Base-by-base conservation (phyloP, 2,329 filamentous ascomycete genomes). In the Aspergillus neotritici region DNA sequence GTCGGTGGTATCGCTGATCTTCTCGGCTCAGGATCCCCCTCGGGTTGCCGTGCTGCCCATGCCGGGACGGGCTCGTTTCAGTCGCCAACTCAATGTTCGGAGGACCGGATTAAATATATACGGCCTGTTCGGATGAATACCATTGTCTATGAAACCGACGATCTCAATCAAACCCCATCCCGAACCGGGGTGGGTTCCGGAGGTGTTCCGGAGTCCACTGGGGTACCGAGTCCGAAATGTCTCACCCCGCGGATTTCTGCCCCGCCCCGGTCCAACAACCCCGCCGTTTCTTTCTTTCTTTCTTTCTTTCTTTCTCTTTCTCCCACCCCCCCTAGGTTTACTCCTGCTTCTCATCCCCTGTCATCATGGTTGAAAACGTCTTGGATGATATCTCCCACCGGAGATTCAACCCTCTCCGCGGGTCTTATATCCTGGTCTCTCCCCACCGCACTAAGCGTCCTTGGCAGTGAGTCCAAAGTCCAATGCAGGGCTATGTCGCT, bases 301-400 rank as follows among this genome's bases (percentile, higher is more conserved):
- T 25, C 5, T 6, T 21, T 21, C 5, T 6, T 25, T 25, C 2
- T 21, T 5, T 21, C n/a, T 21, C 17, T 25, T 25, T 25, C 21
- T 25, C 9, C 21, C 21, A 25, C 21, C 34, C 30, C 42, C 37
- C 34, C 32, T 34, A 25, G n/a, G n/a, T n/a, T n/a, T n/a, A n/a
- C n/a, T n/a, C n/a, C n/a, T n/a, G n/a, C n/a, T 53, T 47, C 40
- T 35, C 36, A 11, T 16, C 15, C 31, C 28, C n/a, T 34, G 17
- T 11, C 28, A 69, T 49, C 36, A 90, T 89, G 85, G 78, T 80
- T 7, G 83, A 86, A 61, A 76, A 80, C 52, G 82, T 91, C 38
- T 82, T 98, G 39, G 83, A 97, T 74, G 91, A 98, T 66, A 97
- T 98, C 60, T 95, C 93, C 33, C 93, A 98, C 65, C 79, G 93